Base-by-base conservation (phyloP, 1,284 basidiomycete species). In the Wolfiporia cocos region DNA sequence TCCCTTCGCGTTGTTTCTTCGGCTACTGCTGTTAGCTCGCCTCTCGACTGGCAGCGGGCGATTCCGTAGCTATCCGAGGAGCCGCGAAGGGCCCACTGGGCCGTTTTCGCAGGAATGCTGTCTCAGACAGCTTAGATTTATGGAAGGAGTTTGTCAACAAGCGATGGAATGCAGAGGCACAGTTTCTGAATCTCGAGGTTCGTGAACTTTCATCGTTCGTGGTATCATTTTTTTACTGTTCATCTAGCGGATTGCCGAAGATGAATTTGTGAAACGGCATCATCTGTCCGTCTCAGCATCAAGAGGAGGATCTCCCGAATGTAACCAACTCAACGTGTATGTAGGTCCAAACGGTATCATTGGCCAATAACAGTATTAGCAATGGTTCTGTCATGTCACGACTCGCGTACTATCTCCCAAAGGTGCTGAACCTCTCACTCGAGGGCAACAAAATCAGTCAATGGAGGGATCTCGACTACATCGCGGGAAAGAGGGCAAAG, bases 251-350 rank as follows among this genome's bases (percentile, higher is more conserved):
- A 74, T 93, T 72, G 64, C 74, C 37, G 77, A 85, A 23, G 91
- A 94, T 57, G 76, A 81, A 31, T 65, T 82, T 34, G 66, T 93
- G 44, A 76, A 73, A 57, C 80, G 78, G 55, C 66, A 84, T 52
- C 73, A 76, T 33, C 66, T 93, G 21, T 75, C 77, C 18, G 70
- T 70, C 2, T 71, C 79, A 26, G 69, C 73, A 14, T 58, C 66
- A 28, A 78, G n/a, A n/a, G n/a, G n/a, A 76, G 50, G 83, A 91
- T 52, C 78, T 82, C 2, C 77, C 83, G 6, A 90, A 90, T 18
- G 78, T 93, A 29, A 90, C 90, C 69, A 94, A 93, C 64, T 69
- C n/a, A n/a, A n/a, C n/a, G n/a, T n/a, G n/a, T n/a, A n/a, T n/a
- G n/a, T n/a, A 89, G 84, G 76, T 87, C 33, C 70, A 81, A 61